Conservation (phyloP, 352 stramenopile genomes). For the Phytophthora palmivora region DNA sequence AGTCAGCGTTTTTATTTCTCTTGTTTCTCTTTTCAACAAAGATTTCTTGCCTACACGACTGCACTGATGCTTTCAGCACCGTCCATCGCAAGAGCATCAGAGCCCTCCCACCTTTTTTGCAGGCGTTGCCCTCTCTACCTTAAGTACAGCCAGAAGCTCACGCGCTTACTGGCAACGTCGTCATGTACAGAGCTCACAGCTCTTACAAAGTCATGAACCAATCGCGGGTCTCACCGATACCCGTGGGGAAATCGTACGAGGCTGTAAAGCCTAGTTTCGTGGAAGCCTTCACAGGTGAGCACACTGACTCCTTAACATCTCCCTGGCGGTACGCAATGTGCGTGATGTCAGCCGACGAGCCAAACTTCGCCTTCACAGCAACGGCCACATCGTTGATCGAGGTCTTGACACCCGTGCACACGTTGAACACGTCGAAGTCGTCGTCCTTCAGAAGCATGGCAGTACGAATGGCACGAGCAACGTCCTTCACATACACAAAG, state of each 20-base stretch:
- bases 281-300: constrained; percentile 60
- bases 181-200: constrained; percentile 5
- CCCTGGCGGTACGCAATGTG: constrained; percentile 71
- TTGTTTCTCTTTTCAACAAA: constrained; percentile 22
- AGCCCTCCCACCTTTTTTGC: background rate
- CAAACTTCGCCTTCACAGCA: constrained; percentile 67
- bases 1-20: constrained; percentile 10
- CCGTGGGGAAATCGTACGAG: constrained; percentile 58
- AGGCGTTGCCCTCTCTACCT: constrained; percentile 16
- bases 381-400: constrained; percentile 69
- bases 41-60: constrained; percentile 4
- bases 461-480: constrained; percentile 75
- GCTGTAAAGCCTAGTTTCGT: constrained; percentile 75
- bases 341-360: constrained; percentile 66
- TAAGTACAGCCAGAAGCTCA: constrained; percentile 21
- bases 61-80: constrained; percentile 21
- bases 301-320: constrained; percentile 83
- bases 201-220: constrained; percentile 66
- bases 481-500: constrained; percentile 87
- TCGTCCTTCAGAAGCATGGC: constrained; percentile 73
- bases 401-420: constrained; percentile 82
- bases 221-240: constrained; percentile 73
- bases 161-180: constrained; percentile 11
- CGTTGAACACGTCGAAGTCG: constrained; percentile 84
- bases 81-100: constrained; percentile 11